phyloP scores from a whole-genome alignment of 2,329 filamentous ascomycete genomes.

The Furcasterigmium furcatum region DNA sequence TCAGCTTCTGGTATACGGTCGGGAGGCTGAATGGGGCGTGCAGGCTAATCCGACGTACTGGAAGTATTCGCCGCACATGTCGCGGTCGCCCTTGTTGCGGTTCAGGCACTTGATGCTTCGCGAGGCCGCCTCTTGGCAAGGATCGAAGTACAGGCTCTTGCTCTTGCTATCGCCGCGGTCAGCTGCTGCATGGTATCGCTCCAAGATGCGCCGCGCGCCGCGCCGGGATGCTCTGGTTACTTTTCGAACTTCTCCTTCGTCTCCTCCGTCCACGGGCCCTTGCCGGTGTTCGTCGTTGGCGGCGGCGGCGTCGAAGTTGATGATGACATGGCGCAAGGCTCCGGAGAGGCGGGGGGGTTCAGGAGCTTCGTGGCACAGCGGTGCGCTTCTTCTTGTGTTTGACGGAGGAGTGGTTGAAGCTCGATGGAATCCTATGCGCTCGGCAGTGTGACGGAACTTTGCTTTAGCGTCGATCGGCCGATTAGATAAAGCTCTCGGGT shows the following conservation, averaged over 20 bases:
- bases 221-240: conserved; percentile 31
- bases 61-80: conserved; percentile 95
- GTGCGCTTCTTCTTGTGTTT: no score
- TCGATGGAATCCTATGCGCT: no score
- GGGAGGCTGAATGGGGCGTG: no score
- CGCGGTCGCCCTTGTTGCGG: conserved; percentile 79
- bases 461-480: no score
- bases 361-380: not conserved
- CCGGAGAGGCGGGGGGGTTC: no score
- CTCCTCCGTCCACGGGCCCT: conserved; percentile 53
- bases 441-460: no score
- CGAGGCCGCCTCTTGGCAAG: conserved; percentile 88
- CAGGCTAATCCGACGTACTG: conserved; percentile 59
- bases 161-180: conserved; percentile 63
- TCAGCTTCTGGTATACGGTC: not conserved
- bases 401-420: no score
- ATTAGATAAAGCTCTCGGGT: no score
- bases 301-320: not conserved
- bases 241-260: conserved; percentile 62
- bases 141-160: conserved; percentile 88
- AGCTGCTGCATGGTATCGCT: not conserved
- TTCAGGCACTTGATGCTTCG: conserved; percentile 84
- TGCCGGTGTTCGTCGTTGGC: not conserved
- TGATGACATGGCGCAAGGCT: not conserved
- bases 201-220: not conserved